Evolutionary conservation across 148 eudicot species (phyloP).

Genomic region (Fallopia convolvulus): DNA sequence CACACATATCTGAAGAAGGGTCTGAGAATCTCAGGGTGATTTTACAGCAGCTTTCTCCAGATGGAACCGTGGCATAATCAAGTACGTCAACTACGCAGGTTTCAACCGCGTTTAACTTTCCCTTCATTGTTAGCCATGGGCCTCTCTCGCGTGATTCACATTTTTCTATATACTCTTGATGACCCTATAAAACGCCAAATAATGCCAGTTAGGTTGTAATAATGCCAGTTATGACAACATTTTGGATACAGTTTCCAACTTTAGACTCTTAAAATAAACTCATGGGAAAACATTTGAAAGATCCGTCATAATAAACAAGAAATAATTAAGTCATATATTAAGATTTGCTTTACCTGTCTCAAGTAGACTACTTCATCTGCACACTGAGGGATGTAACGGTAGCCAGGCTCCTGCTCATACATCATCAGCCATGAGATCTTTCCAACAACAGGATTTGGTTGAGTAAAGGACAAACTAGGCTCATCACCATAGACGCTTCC

Average conservation of each 20-base stretch:
- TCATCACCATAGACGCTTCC: slow-evolving; percentile 22
- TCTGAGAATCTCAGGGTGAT: slow-evolving; percentile 58
- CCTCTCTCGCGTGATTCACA: slow-evolving; percentile 24
- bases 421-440: slow-evolving; percentile 72
- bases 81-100: slow-evolving; percentile 54
- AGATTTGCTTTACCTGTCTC: slow-evolving; percentile 50
- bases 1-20: slow-evolving; percentile 32
- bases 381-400: slow-evolving; percentile 83
- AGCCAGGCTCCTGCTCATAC: slow-evolving; percentile 72
- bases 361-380: slow-evolving; percentile 80
- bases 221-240: too few species aligned
- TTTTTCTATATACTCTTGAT: slow-evolving; percentile 52
- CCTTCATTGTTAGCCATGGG: slow-evolving; percentile 51
- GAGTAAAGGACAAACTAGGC: slow-evolving; percentile 19
- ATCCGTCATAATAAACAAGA: neutral
- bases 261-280: too few species aligned
- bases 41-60: slow-evolving; percentile 92
- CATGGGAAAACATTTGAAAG: too few species aligned
- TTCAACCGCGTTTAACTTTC: slow-evolving; percentile 54
- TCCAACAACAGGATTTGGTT: slow-evolving; percentile 12
- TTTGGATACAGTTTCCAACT: too few species aligned
- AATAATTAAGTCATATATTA: neutral
- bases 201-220: neutral
- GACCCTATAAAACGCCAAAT: slow-evolving; percentile 50
- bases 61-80: slow-evolving; percentile 42